These are phyloP conservation scores for Pestalotiopsis sp. DNA, from an alignment of 2,329 filamentous ascomycete genomes.

Conservation along the genomic window DNA sequence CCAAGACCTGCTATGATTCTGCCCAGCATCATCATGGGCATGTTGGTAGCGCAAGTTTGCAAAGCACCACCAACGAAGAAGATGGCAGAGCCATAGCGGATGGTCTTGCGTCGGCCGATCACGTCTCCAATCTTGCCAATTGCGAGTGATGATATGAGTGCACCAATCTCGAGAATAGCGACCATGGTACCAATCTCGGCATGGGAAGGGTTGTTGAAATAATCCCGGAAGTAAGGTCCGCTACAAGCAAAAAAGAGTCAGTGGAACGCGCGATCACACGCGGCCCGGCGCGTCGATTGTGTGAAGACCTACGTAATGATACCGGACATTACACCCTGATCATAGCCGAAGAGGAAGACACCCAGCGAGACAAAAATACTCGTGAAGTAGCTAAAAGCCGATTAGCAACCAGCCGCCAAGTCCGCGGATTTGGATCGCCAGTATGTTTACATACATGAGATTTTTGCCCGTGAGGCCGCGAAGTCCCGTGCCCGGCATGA, in stretches of 20 bases:
- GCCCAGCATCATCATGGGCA: conserved; percentile 87
- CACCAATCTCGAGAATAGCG: conserved; percentile 91
- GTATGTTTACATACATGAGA: conserved; percentile 69
- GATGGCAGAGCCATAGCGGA: conserved; percentile 89
- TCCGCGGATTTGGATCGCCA: background rate
- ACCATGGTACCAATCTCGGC: conserved; percentile 96
- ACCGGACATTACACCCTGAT: conserved; percentile 86
- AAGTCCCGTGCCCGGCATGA: conserved; percentile 83
- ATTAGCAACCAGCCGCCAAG: conserved; percentile 16
- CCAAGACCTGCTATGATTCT: conserved; percentile 84
- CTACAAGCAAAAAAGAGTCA: conserved; percentile 44
- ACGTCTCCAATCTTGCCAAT: conserved; percentile 91
- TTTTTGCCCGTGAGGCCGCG: conserved; percentile 96
- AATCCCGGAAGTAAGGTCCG: conserved; percentile 84
- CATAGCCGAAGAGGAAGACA: conserved; percentile 87
- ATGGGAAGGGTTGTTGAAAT: conserved; percentile 85
- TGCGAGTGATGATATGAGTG: conserved; percentile 83
- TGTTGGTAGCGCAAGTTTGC: conserved; percentile 78
- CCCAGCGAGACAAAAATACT: conserved; percentile 87
- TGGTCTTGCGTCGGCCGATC: conserved; percentile 85
- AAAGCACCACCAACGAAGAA: conserved; percentile 84
- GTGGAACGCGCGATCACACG: background rate
- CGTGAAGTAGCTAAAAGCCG: conserved; percentile 76
- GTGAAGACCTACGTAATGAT: conserved; percentile 60
- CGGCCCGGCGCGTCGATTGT: background rate